phyloP scores from a whole-genome alignment of 495 filamentous ascomycete species.

The Trypethelium eluteriae region DNA sequence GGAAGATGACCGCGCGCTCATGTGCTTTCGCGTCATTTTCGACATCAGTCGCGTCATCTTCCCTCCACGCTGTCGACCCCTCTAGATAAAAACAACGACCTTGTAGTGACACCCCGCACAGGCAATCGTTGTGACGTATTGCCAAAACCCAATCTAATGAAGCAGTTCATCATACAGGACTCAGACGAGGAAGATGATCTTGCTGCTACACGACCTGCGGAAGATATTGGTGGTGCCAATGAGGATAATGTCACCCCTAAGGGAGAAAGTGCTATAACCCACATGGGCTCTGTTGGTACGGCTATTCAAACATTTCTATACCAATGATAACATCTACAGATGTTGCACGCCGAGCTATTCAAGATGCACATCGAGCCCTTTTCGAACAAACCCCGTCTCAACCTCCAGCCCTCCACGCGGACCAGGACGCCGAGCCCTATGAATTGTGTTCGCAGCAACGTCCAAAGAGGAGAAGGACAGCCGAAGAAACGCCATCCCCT shows the following conservation, averaged over 20 bases:
- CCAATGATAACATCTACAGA: neutral
- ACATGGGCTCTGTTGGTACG: neutral
- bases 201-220: conserved; percentile 15
- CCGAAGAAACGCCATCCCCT: neutral
- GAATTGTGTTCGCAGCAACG: conserved; percentile 8
- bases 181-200: conserved; percentile 25
- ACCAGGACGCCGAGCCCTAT: neutral
- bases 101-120: neutral
- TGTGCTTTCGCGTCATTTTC: neutral
- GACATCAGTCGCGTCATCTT: neutral
- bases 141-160: neutral
- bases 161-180: conserved; percentile 19
- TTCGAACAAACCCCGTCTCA: neutral
- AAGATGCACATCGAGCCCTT: neutral
- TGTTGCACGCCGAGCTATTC: neutral
- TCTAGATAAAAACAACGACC: neutral
- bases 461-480: conserved; percentile 2
- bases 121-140: neutral
- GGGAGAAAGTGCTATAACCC: neutral
- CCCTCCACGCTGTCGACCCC: neutral
- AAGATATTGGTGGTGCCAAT: neutral
- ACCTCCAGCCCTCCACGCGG: neutral
- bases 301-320: neutral
- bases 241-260: neutral
- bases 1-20: neutral